Evolutionary conservation across 2,329 filamentous ascomycete genomes (phyloP).

Genomic region (Aspergillus intermedius): DNA sequence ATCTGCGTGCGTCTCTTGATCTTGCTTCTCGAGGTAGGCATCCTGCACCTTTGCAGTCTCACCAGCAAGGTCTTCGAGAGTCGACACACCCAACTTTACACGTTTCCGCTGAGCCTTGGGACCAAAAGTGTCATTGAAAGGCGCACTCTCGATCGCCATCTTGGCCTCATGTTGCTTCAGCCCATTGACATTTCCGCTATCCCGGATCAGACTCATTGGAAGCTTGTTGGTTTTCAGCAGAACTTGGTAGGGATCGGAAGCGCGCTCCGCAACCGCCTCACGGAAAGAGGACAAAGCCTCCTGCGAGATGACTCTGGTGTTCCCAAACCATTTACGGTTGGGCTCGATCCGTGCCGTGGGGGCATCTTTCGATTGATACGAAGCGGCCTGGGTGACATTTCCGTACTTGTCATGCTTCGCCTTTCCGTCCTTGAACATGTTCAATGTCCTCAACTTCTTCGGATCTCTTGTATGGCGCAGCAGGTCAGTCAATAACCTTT

Average conservation of each 20-base stretch:
- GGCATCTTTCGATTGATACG: constrained; percentile 73
- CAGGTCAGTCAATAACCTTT: not conserved
- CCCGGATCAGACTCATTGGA: constrained; percentile 87
- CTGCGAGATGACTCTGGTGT: constrained; percentile 84
- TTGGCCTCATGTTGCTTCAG: constrained; percentile 90
- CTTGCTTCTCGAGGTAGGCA: constrained; percentile 70
- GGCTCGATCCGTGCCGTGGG: constrained; percentile 86
- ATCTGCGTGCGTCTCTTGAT: constrained; percentile 70
- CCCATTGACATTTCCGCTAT: constrained; percentile 70
- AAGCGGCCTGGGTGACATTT: constrained; percentile 75
- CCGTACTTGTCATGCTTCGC: constrained; percentile 74
- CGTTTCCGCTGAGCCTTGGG: constrained; percentile 89
- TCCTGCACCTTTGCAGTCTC: constrained; percentile 75
- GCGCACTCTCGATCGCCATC: constrained; percentile 80
- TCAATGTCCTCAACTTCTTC: constrained; percentile 83
- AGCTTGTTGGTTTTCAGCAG: constrained; percentile 97
- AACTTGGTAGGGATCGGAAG: constrained; percentile 84
- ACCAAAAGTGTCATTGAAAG: constrained; percentile 84
- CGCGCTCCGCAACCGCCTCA: constrained; percentile 83
- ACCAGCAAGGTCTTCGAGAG: constrained; percentile 72
- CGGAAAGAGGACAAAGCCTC: constrained; percentile 82
- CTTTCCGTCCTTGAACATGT: constrained; percentile 84
- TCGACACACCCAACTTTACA: constrained; percentile 79
- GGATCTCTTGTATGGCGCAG: constrained; percentile 48
- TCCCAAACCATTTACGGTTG: constrained; percentile 96